phyloP scores from a whole-genome alignment of 2,329 filamentous ascomycete species.

The Sclerotinia borealis region DNA sequence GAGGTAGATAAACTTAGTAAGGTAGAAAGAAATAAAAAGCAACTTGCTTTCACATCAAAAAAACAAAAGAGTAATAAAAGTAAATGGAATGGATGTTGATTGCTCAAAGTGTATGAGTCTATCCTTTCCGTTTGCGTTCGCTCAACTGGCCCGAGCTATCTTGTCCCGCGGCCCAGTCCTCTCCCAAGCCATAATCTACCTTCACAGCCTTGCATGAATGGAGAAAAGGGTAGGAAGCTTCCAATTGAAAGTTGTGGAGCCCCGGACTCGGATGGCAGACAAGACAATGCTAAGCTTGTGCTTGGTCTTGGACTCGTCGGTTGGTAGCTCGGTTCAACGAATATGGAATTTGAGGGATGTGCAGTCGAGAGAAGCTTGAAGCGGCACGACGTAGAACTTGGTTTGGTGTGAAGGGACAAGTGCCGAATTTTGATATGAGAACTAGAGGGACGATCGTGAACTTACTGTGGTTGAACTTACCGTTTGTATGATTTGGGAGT shows the following conservation, averaged over 20 bases:
- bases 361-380: background rate
- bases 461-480: background rate
- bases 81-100: background rate
- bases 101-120: conserved; percentile 1
- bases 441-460: background rate
- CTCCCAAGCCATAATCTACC: background rate
- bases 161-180: conserved; percentile 9
- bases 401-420: background rate
- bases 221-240: background rate
- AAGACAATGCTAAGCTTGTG: conserved; percentile 8
- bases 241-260: conserved; percentile 4
- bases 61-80: background rate
- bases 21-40: background rate
- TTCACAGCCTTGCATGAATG: conserved; percentile 10
- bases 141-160: conserved; percentile 6
- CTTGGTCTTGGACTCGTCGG: conserved; percentile 4
- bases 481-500: too few species aligned
- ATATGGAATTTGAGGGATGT: background rate
- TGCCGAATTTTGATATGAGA: background rate
- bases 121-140: background rate
- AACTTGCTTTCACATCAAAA: background rate
- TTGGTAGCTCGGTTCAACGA: conserved; percentile 12
- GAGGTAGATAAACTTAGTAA: background rate
- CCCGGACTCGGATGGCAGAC: background rate
- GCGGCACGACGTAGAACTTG: background rate